These are phyloP conservation scores for Heterobasidion parviporum DNA, from an alignment of 1,284 basidiomycete genomes.

Conservation along the genomic window DNA sequence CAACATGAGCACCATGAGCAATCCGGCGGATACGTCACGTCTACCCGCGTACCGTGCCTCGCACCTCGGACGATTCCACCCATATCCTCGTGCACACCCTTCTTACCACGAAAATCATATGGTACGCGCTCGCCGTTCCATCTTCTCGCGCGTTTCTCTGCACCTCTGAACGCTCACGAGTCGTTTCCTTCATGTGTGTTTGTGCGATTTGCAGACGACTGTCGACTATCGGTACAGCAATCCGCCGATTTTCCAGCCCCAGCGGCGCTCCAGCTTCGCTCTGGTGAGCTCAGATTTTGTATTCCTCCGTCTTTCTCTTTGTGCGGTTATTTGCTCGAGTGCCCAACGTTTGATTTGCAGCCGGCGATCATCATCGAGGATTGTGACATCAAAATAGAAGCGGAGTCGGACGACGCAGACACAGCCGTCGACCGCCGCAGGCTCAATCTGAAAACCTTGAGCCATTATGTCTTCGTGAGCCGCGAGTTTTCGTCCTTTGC, in stretches of 20 bases:
- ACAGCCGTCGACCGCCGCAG: neutral
- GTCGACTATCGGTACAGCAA: neutral
- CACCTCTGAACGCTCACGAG: too few relatives aligned
- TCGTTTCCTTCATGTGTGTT: neutral
- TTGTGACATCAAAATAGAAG: neutral
- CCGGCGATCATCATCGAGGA: neutral
- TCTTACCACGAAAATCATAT: neutral
- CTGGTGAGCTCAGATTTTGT: neutral
- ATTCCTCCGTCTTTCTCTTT: neutral
- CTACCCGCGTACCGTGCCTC: neutral
- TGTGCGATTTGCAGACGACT: neutral
- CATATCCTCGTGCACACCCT: too few relatives aligned
- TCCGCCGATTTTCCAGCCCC: too few relatives aligned
- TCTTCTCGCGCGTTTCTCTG: neutral
- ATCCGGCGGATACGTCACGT: neutral
- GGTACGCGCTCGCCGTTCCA: neutral
- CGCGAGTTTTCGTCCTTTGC: neutral
- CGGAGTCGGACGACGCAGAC: neutral
- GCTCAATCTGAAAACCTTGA: neutral
- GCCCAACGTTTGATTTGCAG: neutral
- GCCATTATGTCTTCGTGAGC: neutral
- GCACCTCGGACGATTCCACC: neutral
- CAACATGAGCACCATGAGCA: neutral
- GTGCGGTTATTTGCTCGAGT: neutral
- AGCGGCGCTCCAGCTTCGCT: neutral